These are phyloP conservation scores for Aspergillus sp. DNA, from an alignment of 2,329 filamentous ascomycete species.

Conservation along the genomic window DNA sequence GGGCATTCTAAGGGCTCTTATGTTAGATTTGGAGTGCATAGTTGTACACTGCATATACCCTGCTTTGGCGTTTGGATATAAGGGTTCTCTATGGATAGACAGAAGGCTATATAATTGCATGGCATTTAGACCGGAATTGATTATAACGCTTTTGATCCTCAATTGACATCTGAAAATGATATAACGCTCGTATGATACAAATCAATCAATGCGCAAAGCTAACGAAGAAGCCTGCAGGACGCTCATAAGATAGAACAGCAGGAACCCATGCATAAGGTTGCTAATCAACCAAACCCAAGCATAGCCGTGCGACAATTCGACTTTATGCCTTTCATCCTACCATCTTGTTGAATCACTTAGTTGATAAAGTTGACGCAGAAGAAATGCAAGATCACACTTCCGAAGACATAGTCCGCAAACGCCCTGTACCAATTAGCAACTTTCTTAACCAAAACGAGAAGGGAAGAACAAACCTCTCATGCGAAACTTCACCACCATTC, in stretches of 20 bases:
- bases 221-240: not conserved
- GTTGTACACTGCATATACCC: slow-evolving; percentile 1
- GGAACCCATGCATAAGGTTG: not conserved
- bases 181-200: not conserved
- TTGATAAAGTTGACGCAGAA: slow-evolving; percentile 99
- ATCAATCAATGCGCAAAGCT: not conserved
- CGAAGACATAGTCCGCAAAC: slow-evolving; percentile 93
- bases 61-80: not conserved
- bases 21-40: slow-evolving; percentile 3
- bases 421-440: slow-evolving; percentile 50
- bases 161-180: not conserved
- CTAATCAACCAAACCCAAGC: not conserved
- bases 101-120: too few relatives aligned
- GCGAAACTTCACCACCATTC: slow-evolving; percentile 20
- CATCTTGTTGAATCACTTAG: slow-evolving; percentile 41
- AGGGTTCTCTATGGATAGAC: not conserved
- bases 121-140: too few relatives aligned
- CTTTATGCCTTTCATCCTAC: not conserved
- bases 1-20: slow-evolving; percentile 24
- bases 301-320: not conserved
- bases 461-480: slow-evolving; percentile 32
- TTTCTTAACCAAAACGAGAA: not conserved
- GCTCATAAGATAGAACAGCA: not conserved
- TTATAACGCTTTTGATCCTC: not conserved
- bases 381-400: slow-evolving; percentile 92